phyloP scores from a whole-genome alignment of 2,329 filamentous ascomycete species.

The Fusarium continuum region DNA sequence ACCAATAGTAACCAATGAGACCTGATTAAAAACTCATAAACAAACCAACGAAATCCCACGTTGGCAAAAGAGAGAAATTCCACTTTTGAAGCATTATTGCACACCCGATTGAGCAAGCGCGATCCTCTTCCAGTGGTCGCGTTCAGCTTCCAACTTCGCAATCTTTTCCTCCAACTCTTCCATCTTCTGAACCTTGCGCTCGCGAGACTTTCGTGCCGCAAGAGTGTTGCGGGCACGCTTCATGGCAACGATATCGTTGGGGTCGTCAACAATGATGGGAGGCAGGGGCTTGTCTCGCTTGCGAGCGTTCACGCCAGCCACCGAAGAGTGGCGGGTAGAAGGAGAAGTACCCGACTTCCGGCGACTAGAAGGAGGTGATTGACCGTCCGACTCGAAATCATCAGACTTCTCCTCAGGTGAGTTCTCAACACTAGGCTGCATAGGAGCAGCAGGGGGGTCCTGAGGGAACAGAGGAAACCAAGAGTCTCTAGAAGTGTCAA shows the following conservation, averaged over 20 bases:
- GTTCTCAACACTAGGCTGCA: conserved; percentile 46
- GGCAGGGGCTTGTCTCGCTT: conserved; percentile 84
- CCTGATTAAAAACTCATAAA: conserved; percentile 26
- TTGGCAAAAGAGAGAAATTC: conserved; percentile 45
- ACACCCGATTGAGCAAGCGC: conserved; percentile 55
- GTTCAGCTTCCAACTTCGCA: conserved; percentile 71
- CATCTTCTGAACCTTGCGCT: conserved; percentile 81
- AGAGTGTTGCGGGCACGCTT: conserved; percentile 95
- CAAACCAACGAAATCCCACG: conserved; percentile 31
- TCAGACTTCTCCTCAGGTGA: conserved; percentile 58
- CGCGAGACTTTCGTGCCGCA: conserved; percentile 91
- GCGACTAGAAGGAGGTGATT: conserved; percentile 50
- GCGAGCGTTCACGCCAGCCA: conserved; percentile 75
- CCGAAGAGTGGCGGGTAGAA: conserved; percentile 70
- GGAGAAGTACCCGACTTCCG: conserved; percentile 60
- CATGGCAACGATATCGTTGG: conserved; percentile 77
- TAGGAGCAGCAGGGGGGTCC: conserved; percentile 45
- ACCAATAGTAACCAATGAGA: conserved; percentile 21
- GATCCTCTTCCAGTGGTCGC: conserved; percentile 71
- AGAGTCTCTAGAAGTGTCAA: conserved; percentile 60
- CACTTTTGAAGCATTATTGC: conserved; percentile 45
- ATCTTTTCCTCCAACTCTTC: conserved; percentile 80
- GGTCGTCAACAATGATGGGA: conserved; percentile 79
- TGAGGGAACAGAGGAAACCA: conserved; percentile 82
- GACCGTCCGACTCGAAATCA: conserved; percentile 58